phyloP scores from a whole-genome alignment of 768 basidiomycete genomes.

The Lactifluus volemus region DNA sequence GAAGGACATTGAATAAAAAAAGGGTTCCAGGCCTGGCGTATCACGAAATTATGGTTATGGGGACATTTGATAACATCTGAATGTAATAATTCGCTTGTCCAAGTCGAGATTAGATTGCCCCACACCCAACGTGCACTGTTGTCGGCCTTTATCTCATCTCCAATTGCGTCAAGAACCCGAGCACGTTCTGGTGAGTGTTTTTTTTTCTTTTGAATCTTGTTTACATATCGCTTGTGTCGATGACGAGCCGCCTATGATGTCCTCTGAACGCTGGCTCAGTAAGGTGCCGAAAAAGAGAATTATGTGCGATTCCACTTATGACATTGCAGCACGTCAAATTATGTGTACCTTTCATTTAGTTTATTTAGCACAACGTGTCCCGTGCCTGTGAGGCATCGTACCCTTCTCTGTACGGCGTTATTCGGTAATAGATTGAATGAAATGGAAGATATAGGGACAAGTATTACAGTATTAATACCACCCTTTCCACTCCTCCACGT shows the following conservation, averaged over 20 bases:
- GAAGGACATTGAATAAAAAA: not conserved
- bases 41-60: constrained; percentile 6
- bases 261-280: not conserved
- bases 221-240: too few species aligned
- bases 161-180: not conserved
- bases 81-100: constrained; percentile 11
- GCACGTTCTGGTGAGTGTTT: not conserved
- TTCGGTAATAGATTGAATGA: not conserved
- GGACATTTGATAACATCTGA: not conserved
- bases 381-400: not conserved
- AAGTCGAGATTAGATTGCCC: constrained; percentile 1
- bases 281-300: not conserved
- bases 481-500: not conserved
- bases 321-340: not conserved
- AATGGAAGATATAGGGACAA: constrained; percentile 3
- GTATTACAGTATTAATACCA: too few species aligned
- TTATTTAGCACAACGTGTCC: constrained; percentile 1
- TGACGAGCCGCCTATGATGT: not conserved
- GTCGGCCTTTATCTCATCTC: not conserved
- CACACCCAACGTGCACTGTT: not conserved
- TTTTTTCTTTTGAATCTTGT: not conserved
- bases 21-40: constrained; percentile 2
- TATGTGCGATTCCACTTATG: not conserved
- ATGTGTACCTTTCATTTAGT: not conserved
- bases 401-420: constrained; percentile 7